Evolutionary conservation across 495 filamentous ascomycete species (phyloP).

Genomic region (Aspergillus haitiensis): DNA sequence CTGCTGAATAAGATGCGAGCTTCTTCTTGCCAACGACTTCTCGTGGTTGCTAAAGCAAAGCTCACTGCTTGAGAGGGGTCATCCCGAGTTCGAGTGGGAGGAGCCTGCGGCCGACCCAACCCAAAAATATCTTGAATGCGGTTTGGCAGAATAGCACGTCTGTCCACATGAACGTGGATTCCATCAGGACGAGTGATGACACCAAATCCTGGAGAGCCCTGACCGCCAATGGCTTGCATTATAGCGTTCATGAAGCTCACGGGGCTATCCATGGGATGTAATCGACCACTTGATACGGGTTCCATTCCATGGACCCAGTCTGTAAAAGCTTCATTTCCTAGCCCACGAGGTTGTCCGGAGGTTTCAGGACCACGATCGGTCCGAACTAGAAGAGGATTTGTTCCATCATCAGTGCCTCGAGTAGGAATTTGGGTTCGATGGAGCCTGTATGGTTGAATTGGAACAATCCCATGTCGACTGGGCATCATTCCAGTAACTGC

Average conservation of each 20-base stretch:
- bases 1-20: slow-evolving; percentile 79
- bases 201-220: slow-evolving; percentile 50
- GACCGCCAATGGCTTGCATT: slow-evolving; percentile 57
- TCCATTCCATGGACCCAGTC: slow-evolving; percentile 62
- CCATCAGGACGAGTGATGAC: slow-evolving; percentile 59
- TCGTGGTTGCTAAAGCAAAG: slow-evolving; percentile 69
- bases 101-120: slow-evolving; percentile 46
- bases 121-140: slow-evolving; percentile 59
- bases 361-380: slow-evolving; percentile 40
- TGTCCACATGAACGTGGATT: slow-evolving; percentile 57
- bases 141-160: slow-evolving; percentile 52
- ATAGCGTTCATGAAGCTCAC: slow-evolving; percentile 63
- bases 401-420: slow-evolving; percentile 69
- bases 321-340: slow-evolving; percentile 39
- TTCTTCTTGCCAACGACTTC: slow-evolving; percentile 84
- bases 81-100: slow-evolving; percentile 48
- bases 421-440: slow-evolving; percentile 50
- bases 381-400: slow-evolving; percentile 70
- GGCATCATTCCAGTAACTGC: slow-evolving; percentile 49
- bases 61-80: slow-evolving; percentile 66
- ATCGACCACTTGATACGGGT: slow-evolving; percentile 42
- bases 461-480: slow-evolving; percentile 43
- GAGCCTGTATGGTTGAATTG: slow-evolving; percentile 54
- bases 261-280: slow-evolving; percentile 59
- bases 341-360: slow-evolving; percentile 33